phyloP scores from a whole-genome alignment of 1,139 yeast genomes.

The Blastobotrys ciferrii region DNA sequence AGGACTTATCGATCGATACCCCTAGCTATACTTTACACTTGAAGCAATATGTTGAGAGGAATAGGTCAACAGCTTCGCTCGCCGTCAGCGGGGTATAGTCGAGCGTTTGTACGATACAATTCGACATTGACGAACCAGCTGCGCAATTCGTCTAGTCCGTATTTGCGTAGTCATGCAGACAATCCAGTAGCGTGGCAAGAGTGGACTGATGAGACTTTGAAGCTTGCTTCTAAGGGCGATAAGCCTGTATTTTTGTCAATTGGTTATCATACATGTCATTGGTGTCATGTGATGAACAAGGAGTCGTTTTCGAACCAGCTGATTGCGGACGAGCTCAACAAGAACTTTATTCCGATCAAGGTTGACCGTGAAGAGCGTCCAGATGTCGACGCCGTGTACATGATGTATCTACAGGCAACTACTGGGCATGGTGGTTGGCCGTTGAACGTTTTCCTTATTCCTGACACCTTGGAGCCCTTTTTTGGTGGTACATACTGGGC shows the following conservation, averaged over 20 bases:
- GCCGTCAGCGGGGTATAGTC: background rate
- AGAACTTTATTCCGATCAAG: constrained; percentile 38
- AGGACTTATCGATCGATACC: too few species aligned
- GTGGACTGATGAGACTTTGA: constrained; percentile 37
- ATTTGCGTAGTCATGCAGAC: constrained; percentile 28
- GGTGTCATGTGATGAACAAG: constrained; percentile 42
- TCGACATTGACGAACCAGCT: constrained; percentile 27
- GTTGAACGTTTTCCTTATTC: constrained; percentile 39
- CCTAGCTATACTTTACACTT: too few species aligned
- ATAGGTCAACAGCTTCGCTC: background rate
- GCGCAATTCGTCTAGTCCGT: constrained; percentile 30
- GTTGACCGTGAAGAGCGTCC: constrained; percentile 42
- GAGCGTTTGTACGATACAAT: constrained; percentile 3
- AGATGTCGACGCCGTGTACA: constrained; percentile 40
- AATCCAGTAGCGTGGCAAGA: constrained; percentile 42
- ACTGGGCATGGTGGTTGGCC: constrained; percentile 46
- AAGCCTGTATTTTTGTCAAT: constrained; percentile 40
- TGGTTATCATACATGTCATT: constrained; percentile 41
- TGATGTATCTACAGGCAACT: constrained; percentile 40
- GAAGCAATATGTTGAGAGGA: constrained; percentile 5
- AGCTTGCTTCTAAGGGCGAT: constrained; percentile 33
- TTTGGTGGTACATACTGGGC: constrained; percentile 43
- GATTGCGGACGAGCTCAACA: constrained; percentile 36
- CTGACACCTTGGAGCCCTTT: constrained; percentile 38
- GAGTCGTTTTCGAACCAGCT: constrained; percentile 35